phyloP scores from a whole-genome alignment of 2,329 filamentous ascomycete genomes.

The Xylariaceae sp. region DNA sequence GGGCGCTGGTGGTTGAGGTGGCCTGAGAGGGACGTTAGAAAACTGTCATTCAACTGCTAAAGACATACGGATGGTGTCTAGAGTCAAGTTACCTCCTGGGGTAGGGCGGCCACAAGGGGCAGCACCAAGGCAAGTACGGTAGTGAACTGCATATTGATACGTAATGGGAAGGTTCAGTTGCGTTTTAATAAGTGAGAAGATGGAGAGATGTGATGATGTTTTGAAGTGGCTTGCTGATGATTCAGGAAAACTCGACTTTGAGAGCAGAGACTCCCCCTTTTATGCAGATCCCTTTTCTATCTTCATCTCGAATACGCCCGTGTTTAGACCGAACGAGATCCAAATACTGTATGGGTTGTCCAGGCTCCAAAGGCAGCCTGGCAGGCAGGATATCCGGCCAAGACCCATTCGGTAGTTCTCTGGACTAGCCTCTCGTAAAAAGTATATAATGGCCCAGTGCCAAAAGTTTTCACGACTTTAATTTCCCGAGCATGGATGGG shows the following conservation, averaged over 20 bases:
- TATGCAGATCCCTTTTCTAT: slow-evolving; percentile 12
- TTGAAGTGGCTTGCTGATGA: neutral
- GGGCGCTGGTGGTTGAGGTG: slow-evolving; percentile 20
- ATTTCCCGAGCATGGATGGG: slow-evolving; percentile 23
- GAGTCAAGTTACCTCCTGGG: slow-evolving; percentile 31
- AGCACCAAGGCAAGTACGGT: slow-evolving; percentile 25
- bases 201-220: neutral
- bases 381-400: slow-evolving; percentile 12
- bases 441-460: slow-evolving; percentile 7
- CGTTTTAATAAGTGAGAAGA: neutral
- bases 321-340: slow-evolving; percentile 1
- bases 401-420: slow-evolving; percentile 14
- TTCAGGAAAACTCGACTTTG: neutral
- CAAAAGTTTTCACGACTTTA: slow-evolving; percentile 9
- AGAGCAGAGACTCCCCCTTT: slow-evolving; percentile 11
- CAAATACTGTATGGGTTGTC: neutral
- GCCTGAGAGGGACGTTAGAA: slow-evolving; percentile 14
- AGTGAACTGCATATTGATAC: slow-evolving; percentile 31
- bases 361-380: slow-evolving; percentile 20
- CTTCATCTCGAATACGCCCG: slow-evolving; percentile 1
- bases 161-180: neutral
- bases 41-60: no score
- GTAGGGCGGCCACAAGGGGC: slow-evolving; percentile 27
- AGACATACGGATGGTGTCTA: no score
- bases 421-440: neutral